A percentile compares a stretch with the other conserved stretches of the same genome.
Conservation (phyloP, 495 filamentous ascomycete genomes). For the Cercophora newfieldiana region DNA sequence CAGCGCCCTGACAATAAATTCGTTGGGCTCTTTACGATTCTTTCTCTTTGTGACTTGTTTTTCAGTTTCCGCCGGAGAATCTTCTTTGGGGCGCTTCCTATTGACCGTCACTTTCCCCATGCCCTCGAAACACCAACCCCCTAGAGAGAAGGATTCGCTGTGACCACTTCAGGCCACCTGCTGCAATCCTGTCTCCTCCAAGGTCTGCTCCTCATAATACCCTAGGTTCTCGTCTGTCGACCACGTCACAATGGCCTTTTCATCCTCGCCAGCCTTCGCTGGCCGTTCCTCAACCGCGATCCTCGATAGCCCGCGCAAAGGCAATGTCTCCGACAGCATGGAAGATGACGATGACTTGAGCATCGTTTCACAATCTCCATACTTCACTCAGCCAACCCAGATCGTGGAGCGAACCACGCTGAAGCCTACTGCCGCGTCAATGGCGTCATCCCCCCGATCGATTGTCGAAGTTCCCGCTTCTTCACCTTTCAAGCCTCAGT, state of each 20-base stretch:
- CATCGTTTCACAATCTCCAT: conserved; percentile 35
- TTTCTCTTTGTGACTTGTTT: not conserved
- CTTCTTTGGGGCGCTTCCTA: not conserved
- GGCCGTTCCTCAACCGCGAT: not conserved
- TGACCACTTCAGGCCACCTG: not conserved
- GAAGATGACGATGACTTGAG: conserved; percentile 27
- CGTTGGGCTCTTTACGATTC: not conserved
- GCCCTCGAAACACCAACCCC: not conserved
- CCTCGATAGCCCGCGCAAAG: conserved; percentile 6
- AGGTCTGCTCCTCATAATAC: not conserved
- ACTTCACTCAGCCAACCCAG: conserved; percentile 69
- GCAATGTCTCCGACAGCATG: conserved; percentile 21
- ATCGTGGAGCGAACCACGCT: conserved; percentile 42
- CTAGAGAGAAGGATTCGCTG: not conserved
- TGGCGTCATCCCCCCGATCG: conserved; percentile 46
- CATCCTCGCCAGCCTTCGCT: conserved; percentile 4
- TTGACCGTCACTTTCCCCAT: not conserved
- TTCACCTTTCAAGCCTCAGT: conserved; percentile 59
- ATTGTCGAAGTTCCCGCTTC: conserved; percentile 81
- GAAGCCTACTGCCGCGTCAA: conserved; percentile 6
- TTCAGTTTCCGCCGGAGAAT: too few species aligned
- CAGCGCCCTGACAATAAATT: not conserved
- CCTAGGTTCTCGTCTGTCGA: too few species aligned
- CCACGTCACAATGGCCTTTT: conserved; percentile 17
- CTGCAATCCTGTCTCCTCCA: not conserved